phyloP scores from a whole-genome alignment of 2,329 filamentous ascomycete species.

The Aspergillus versicolor region DNA sequence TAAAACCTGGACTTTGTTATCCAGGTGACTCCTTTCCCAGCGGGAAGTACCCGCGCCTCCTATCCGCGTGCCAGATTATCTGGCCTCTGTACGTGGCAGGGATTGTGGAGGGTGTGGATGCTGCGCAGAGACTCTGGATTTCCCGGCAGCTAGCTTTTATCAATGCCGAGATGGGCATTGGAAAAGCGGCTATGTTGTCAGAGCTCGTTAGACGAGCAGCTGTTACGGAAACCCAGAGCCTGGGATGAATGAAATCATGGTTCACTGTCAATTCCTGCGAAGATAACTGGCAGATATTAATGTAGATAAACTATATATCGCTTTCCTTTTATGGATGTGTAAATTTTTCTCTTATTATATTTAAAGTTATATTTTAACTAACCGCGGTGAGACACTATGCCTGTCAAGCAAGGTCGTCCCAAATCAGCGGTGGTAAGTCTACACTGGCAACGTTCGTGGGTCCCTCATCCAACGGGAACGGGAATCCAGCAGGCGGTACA shows the following conservation, averaged over 20 bases:
- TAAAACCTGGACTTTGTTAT: background rate
- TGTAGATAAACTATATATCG: background rate
- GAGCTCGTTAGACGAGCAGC: slow-evolving; percentile 1
- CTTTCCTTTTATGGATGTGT: background rate
- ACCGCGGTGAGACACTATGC: background rate
- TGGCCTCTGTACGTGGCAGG: slow-evolving; percentile 8
- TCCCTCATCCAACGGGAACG: slow-evolving; percentile 35
- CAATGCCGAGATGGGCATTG: slow-evolving; percentile 4
- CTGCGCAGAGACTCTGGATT: slow-evolving; percentile 5
- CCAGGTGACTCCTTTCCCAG: slow-evolving; percentile 2
- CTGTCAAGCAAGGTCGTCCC: slow-evolving; percentile 36
- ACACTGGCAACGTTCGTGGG: slow-evolving; percentile 17
- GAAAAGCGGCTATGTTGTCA: slow-evolving; percentile 3
- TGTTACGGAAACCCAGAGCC: background rate
- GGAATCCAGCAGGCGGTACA: slow-evolving; percentile 21
- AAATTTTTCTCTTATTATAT: background rate
- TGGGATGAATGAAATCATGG: background rate
- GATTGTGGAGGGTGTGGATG: slow-evolving; percentile 3
- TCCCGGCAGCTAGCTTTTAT: slow-evolving; percentile 2
- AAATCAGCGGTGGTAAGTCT: slow-evolving; percentile 38
- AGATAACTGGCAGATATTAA: background rate
- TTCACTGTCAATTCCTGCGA: background rate
- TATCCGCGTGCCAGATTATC: background rate
- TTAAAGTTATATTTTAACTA: background rate
- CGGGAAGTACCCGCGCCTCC: slow-evolving; percentile 2